Base-by-base conservation (phyloP, 768 basidiomycete genomes). In the Boletus sensibilis region DNA sequence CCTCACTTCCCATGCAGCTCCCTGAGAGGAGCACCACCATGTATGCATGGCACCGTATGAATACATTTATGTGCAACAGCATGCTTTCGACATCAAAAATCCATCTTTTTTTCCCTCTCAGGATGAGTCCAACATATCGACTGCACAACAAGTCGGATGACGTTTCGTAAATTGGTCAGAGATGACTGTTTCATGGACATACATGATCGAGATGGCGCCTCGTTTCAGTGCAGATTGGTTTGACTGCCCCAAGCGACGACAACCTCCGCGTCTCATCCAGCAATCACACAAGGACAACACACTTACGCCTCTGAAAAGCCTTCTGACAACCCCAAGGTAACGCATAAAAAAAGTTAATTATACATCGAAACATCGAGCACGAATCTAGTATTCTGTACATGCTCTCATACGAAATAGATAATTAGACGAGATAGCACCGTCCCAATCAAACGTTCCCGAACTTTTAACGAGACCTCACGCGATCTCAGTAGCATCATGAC, bases 41-140 rank as follows among this genome's bases (percentile, higher is more conserved):
- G 59, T 68, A 65, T 62, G 65, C 68, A 64, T 53, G 54, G 59
- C 62, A 59, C 60, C 46, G 63, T 67, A 61, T 64, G 57, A 70
- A 39, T 59, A 68, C 47, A 55, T 52, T 51, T 59, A 62, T 64
- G 60, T 70, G 68, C 62, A 53, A 55, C 47, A 16, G 41, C 64
- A 62, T 70, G 56, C 60, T 60, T 57, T 47, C 53, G 33, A 59
- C 62, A 53, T 50, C 52, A 68, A 64, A 64, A 68, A 65, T 68
- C 50, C 55, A 68, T 52, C 27, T 1, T 56, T 46, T 42, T 45
- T 40, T 35, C 20, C 21, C 3, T 18, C n/a, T 46, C 23, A 35
- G 21, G 42, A 56, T 34, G 31, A 14, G 16, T 39, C 13, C 34
- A 25, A 42, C 37, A 23, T 29, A 44, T 31, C 29, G 34, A 43